phyloP scores from a whole-genome alignment of 441 rosid species.

The Pelargonium australe region DNA sequence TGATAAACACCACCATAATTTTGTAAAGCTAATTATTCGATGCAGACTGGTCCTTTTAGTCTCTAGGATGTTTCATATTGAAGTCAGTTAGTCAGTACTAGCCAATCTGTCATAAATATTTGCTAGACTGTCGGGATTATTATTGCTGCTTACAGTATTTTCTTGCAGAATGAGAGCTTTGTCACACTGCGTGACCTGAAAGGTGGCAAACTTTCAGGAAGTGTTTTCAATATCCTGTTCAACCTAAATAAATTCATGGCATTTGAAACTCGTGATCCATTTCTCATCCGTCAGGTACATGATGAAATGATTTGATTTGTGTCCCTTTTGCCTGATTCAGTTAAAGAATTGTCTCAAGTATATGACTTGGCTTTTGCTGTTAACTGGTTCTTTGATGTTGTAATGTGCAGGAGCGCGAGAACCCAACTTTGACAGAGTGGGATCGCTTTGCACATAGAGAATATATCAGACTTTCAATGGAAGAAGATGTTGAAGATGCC shows the following conservation, averaged over 20 bases:
- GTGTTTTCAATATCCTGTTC: slow-evolving; percentile 57
- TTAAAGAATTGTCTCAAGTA: not conserved
- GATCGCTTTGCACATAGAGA: slow-evolving; percentile 51
- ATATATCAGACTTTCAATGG: slow-evolving; percentile 58
- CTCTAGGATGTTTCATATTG: not conserved
- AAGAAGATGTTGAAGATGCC: slow-evolving; percentile 54
- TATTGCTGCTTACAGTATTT: not conserved
- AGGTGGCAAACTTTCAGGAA: slow-evolving; percentile 49
- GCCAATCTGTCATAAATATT: not conserved
- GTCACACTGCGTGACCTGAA: slow-evolving; percentile 51
- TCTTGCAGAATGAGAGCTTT: slow-evolving; percentile 48
- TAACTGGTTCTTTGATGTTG: slow-evolving; percentile 3
- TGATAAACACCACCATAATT: not conserved
- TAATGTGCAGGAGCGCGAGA: slow-evolving; percentile 36
- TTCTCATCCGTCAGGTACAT: slow-evolving; percentile 49
- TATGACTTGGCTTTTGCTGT: not conserved
- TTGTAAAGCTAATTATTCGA: not conserved
- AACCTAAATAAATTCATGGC: slow-evolving; percentile 58
- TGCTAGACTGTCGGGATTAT: not conserved
- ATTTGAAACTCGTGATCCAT: slow-evolving; percentile 56
- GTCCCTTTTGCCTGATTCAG: slow-evolving; percentile 6
- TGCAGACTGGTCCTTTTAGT: too few relatives aligned
- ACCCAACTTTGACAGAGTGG: slow-evolving; percentile 57
- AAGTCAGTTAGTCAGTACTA: not conserved
- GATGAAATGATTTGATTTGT: slow-evolving; percentile 13